These are phyloP conservation scores for Tricholoma hemisulphureum DNA, from an alignment of 768 basidiomycete species.

Conservation along the genomic window DNA sequence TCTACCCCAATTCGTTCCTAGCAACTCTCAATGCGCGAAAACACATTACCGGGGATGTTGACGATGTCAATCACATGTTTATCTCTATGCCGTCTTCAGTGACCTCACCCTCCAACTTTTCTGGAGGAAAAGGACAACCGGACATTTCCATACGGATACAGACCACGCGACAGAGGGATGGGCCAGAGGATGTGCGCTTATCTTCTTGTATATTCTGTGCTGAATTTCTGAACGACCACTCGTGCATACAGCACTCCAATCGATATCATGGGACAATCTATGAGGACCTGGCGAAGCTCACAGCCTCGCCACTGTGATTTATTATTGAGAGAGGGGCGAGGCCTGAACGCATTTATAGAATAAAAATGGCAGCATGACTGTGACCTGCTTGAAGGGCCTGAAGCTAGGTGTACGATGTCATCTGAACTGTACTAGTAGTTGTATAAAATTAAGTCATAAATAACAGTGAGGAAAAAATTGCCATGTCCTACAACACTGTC, in stretches of 20 bases:
- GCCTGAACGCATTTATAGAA: too few species aligned
- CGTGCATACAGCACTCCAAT: neutral
- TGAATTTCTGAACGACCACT: neutral
- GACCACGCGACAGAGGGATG: conserved; percentile 17
- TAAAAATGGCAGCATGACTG: too few species aligned
- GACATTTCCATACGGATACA: conserved; percentile 38
- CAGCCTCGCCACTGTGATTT: too few species aligned
- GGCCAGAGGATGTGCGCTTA: neutral
- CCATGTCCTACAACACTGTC: too few species aligned
- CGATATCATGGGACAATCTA: too few species aligned
- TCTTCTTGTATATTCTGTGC: neutral
- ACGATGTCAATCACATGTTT: conserved; percentile 15
- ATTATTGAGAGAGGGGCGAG: too few species aligned
- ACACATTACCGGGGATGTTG: conserved; percentile 6
- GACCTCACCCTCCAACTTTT: neutral
- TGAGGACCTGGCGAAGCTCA: too few species aligned
- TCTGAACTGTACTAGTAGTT: too few species aligned
- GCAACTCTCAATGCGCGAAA: conserved; percentile 21
- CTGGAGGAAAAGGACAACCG: conserved; percentile 7
- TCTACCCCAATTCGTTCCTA: conserved; percentile 30
- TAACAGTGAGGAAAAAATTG: too few species aligned
- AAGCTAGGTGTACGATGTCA: too few species aligned
- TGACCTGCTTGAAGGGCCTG: too few species aligned
- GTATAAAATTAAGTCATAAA: too few species aligned
- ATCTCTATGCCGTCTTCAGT: conserved; percentile 10